A percentile compares a stretch with the other conserved stretches of the same genome.
phyloP scores from a whole-genome alignment of 202 grass and related monocot species.

The Carex sylvatica region DNA sequence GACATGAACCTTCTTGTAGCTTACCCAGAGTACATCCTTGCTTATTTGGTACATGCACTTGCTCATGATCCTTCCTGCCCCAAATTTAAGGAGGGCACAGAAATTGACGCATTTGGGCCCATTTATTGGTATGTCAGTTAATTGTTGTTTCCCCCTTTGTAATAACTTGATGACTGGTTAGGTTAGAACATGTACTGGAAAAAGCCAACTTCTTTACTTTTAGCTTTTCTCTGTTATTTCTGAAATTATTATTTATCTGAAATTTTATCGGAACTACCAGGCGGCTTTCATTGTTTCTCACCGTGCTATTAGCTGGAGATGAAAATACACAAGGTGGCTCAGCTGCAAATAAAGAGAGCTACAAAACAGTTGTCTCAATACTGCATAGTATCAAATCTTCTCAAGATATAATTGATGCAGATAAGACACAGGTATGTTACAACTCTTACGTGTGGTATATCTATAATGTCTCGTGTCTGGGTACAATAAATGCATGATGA shows the following conservation, averaged over 20 bases:
- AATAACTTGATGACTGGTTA: background rate
- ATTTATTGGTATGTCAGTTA: constrained; percentile 76
- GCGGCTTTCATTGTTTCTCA: constrained; percentile 88
- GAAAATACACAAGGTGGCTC: constrained; percentile 58
- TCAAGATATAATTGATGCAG: constrained; percentile 65
- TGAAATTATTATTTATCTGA: background rate
- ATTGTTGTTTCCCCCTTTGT: background rate
- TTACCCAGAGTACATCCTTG: constrained; percentile 98
- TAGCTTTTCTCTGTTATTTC: background rate
- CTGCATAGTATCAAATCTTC: constrained; percentile 82
- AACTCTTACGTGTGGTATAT: constrained; percentile 27
- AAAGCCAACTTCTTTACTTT: background rate
- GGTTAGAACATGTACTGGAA: background rate
- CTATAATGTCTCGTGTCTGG: constrained; percentile 9
- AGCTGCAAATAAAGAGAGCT: constrained; percentile 80
- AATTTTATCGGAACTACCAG: constrained; percentile 35
- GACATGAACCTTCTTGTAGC: constrained; percentile 61
- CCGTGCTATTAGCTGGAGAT: constrained; percentile 67
- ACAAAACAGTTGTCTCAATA: constrained; percentile 65
- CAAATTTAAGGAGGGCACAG: constrained; percentile 59
- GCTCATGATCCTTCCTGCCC: constrained; percentile 74
- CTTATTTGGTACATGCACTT: constrained; percentile 85
- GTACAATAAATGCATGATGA: background rate
- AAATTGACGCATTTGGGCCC: constrained; percentile 72
- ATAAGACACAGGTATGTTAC: constrained; percentile 64